Evolutionary conservation across 306 rosid genomes (phyloP).

Genomic region (Cucumis sativus): Cucumber_9930_V3 NC_026660.2:22404001-22404500

Average conservation of each 20-base stretch:
- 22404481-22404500: constrained; percentile 8
- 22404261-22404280: no score
- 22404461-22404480: constrained; percentile 6
- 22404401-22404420: constrained; percentile 14
- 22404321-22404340: constrained; percentile 40
- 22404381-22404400: constrained; percentile 61
- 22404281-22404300: background rate
- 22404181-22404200: no score
- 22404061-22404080: no score
- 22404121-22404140: no score
- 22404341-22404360: constrained; percentile 69
- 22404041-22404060: background rate
- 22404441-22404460: constrained; percentile 7
- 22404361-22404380: constrained; percentile 81
- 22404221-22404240: background rate
- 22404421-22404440: constrained; percentile 34
- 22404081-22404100: no score
- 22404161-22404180: no score
- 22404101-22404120: no score
- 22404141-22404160: no score
- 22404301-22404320: constrained; percentile 12
- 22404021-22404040: background rate
- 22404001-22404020: background rate
- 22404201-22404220: background rate
- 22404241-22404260: background rate